A percentile compares a stretch with the other conserved stretches of the same genome.
Evolutionary conservation across 305 asterid genomes (phyloP).

Genomic region (Fraxinus albicans): DNA sequence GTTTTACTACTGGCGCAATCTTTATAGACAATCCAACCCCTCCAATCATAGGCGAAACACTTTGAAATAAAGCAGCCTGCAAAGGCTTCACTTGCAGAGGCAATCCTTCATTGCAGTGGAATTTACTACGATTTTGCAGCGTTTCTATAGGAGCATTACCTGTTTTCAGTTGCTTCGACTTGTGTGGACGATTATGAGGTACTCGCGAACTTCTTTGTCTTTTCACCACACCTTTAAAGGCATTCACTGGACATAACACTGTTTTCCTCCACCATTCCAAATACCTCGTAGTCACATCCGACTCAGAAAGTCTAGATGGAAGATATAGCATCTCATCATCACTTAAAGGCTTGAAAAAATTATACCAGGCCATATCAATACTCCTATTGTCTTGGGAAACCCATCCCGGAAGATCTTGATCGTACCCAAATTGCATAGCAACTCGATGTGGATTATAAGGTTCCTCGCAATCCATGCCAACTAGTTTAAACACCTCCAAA

Average conservation of each 20-base stretch:
- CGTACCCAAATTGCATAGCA: slow-evolving; percentile 46
- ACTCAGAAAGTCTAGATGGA: slow-evolving; percentile 33
- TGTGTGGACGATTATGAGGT: neutral
- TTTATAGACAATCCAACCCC: neutral
- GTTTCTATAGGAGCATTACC: neutral
- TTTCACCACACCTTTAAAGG: slow-evolving; percentile 12
- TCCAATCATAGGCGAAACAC: neutral
- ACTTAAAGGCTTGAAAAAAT: slow-evolving; percentile 17
- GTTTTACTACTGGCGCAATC: neutral
- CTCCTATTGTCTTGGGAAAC: neutral
- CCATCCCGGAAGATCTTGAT: slow-evolving; percentile 45
- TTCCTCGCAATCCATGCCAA: slow-evolving; percentile 42
- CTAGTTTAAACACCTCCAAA: slow-evolving; percentile 26
- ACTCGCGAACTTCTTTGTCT: slow-evolving; percentile 19
- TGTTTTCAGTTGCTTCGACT: neutral
- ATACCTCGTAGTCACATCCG: slow-evolving; percentile 28
- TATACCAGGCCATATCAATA: slow-evolving; percentile 19
- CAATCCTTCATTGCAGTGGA: neutral
- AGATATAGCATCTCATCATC: slow-evolving; percentile 22
- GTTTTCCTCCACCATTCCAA: slow-evolving; percentile 41
- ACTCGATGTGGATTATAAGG: slow-evolving; percentile 45
- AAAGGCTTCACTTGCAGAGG: neutral
- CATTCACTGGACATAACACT: slow-evolving; percentile 20
- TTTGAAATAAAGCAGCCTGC: neutral
- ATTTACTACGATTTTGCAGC: neutral